phyloP scores from a whole-genome alignment of 192 early-diverging fungal species.

The Blastocladiella britannica region DNA sequence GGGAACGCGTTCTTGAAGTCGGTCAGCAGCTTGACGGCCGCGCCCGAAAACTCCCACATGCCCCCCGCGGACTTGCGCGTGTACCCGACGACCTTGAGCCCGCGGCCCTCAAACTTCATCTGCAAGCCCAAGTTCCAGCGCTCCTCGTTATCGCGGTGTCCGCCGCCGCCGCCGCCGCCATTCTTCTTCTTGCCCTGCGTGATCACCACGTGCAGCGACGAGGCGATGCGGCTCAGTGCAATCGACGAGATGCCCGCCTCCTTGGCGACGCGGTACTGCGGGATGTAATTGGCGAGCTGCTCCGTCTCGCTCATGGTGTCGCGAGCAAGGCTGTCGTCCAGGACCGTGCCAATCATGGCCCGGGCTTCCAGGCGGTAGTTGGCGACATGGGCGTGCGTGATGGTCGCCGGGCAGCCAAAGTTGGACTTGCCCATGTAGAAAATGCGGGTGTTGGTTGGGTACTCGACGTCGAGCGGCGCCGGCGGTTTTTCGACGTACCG shows the following conservation, averaged over 20 bases:
- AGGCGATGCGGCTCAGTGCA: conserved; percentile 64
- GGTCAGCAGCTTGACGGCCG: conserved; percentile 49
- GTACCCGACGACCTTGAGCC: conserved; percentile 73
- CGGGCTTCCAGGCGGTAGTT: conserved; percentile 10
- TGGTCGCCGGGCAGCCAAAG: conserved; percentile 51
- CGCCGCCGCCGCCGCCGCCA: too few relatives aligned
- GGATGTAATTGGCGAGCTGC: conserved; percentile 25
- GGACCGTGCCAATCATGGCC: conserved; percentile 6
- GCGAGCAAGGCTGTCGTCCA: conserved; percentile 5
- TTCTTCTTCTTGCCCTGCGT: conserved; percentile 30
- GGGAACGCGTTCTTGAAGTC: conserved; percentile 51
- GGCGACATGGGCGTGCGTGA: conserved; percentile 31
- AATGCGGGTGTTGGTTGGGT: conserved; percentile 40
- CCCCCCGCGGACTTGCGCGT: conserved; percentile 43
- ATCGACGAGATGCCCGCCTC: conserved; percentile 37
- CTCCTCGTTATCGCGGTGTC: too few relatives aligned
- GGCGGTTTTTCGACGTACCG: conserved; percentile 53
- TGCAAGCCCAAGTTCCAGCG: conserved; percentile 58
- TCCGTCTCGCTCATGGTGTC: conserved; percentile 12
- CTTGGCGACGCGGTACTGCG: conserved; percentile 46
- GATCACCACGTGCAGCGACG: conserved; percentile 47
- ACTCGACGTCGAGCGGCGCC: conserved; percentile 41
- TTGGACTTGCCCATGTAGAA: conserved; percentile 59
- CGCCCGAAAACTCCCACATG: conserved; percentile 69
- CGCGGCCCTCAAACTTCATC: conserved; percentile 74